Percentiles rank a stretch among this genome's conserved stretches.
phyloP scores from a whole-genome alignment of 1,284 basidiomycete species.

The Fomitopsis betulina region DNA sequence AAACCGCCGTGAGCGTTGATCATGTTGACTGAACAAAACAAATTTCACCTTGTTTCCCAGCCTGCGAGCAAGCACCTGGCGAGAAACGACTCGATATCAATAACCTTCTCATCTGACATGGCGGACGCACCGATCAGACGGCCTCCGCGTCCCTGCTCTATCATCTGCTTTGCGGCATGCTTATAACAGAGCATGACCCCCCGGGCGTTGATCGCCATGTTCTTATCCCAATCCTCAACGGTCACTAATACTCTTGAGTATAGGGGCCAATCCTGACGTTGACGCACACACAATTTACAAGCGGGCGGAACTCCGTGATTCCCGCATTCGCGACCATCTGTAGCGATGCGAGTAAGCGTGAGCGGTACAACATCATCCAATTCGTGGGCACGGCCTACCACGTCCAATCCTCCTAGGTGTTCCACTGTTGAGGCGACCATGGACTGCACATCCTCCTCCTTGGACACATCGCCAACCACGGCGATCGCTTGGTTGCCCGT shows the following conservation, averaged over 20 bases:
- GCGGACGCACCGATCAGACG: slow-evolving; percentile 25
- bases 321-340: slow-evolving; percentile 32
- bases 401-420: slow-evolving; percentile 5
- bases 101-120: neutral
- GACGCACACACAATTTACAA: slow-evolving; percentile 18
- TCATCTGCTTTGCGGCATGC: slow-evolving; percentile 29
- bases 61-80: neutral
- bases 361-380: neutral
- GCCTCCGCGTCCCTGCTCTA: slow-evolving; percentile 31
- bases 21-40: neutral
- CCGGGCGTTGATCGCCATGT: slow-evolving; percentile 26
- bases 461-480: slow-evolving; percentile 6
- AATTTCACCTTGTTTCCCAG: neutral
- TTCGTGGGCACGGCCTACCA: neutral
- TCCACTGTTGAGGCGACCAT: slow-evolving; percentile 4
- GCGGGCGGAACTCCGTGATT: slow-evolving; percentile 15
- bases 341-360: neutral
- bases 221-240: slow-evolving; percentile 20
- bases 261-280: neutral
- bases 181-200: slow-evolving; percentile 32
- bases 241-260: slow-evolving; percentile 9
- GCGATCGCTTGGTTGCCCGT: slow-evolving; percentile 7
- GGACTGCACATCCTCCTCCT: slow-evolving; percentile 3
- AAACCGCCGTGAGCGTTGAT: no score
- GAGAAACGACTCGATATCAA: neutral